These are phyloP conservation scores for Sphenostylis stenocarpa DNA, from an alignment of 306 rosid genomes.

Conservation along the genomic window DNA sequence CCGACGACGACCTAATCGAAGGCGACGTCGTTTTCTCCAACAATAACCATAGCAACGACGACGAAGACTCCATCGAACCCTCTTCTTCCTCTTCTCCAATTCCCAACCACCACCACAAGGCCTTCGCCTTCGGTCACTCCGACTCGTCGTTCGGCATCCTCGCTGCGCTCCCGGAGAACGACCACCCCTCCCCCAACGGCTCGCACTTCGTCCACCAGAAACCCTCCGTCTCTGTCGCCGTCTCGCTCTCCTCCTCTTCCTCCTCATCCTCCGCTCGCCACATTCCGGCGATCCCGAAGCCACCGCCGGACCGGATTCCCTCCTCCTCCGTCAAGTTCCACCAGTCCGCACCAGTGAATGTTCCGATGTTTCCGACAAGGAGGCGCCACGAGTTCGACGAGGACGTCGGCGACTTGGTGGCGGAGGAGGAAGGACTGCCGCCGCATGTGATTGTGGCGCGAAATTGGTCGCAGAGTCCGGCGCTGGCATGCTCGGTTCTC, in stretches of 20 bases:
- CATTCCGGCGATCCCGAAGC: slow-evolving; percentile 22
- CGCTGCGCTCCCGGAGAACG: slow-evolving; percentile 73
- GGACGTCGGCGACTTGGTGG: slow-evolving; percentile 33
- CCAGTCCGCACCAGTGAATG: slow-evolving; percentile 78
- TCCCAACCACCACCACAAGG: slow-evolving; percentile 38
- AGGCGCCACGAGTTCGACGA: slow-evolving; percentile 36
- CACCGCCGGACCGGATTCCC: slow-evolving; percentile 23
- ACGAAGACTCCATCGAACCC: slow-evolving; percentile 46
- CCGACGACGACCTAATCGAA: slow-evolving; percentile 51
- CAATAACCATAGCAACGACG: slow-evolving; percentile 37
- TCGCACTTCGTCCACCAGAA: slow-evolving; percentile 54
- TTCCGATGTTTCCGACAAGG: slow-evolving; percentile 54
- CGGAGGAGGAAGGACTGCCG: slow-evolving; percentile 63
- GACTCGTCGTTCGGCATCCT: slow-evolving; percentile 80
- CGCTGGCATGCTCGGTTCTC: slow-evolving; percentile 68
- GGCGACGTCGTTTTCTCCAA: slow-evolving; percentile 71
- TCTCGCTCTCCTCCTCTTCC: slow-evolving; percentile 9
- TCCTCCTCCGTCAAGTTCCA: slow-evolving; percentile 48
- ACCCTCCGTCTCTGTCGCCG: slow-evolving; percentile 30
- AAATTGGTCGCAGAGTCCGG: slow-evolving; percentile 49
- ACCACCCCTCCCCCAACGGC: slow-evolving; percentile 36
- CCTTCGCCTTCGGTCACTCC: slow-evolving; percentile 31
- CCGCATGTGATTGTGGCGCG: slow-evolving; percentile 76
- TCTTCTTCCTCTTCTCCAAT: slow-evolving; percentile 40
- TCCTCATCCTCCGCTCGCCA: slow-evolving; percentile 24